These are phyloP conservation scores for Cyclotella choctawhatcheeana DNA, from an alignment of 108 stramenopile genomes.

Conservation along the genomic window DNA sequence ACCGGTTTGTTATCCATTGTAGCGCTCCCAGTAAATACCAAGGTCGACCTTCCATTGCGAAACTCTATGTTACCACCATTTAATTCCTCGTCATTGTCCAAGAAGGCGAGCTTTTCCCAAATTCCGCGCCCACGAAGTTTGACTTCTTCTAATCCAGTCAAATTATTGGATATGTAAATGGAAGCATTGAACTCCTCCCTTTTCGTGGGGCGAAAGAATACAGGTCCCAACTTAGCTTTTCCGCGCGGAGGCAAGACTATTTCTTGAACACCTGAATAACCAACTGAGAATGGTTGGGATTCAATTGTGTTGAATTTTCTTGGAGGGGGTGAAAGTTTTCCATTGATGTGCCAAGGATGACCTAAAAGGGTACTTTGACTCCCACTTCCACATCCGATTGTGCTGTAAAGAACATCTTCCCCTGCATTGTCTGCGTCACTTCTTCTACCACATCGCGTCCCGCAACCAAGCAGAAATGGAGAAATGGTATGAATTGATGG, in stretches of 20 bases:
- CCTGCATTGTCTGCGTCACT: constrained; percentile 41
- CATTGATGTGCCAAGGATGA: constrained; percentile 23
- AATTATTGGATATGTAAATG: constrained; percentile 78
- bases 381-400: constrained; percentile 78
- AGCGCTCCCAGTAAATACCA: constrained; percentile 68
- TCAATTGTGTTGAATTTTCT: constrained; percentile 30
- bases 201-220: constrained; percentile 80
- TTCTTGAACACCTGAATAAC: constrained; percentile 62
- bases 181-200: constrained; percentile 60
- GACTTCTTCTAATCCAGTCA: constrained; percentile 83
- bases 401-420: constrained; percentile 50
- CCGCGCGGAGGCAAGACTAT: constrained; percentile 76
- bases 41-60: constrained; percentile 65
- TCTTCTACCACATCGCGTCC: constrained; percentile 65
- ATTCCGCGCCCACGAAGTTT: constrained; percentile 60
- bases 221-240: constrained; percentile 73
- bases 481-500: constrained; percentile 70
- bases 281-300: constrained; percentile 74
- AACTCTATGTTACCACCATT: constrained; percentile 73
- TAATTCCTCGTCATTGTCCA: constrained; percentile 51
- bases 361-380: constrained; percentile 58
- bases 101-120: constrained; percentile 72
- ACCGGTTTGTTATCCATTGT: constrained; percentile 30
- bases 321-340: constrained; percentile 17
- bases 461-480: constrained; percentile 75